These are phyloP conservation scores for Didymella pinodella DNA, from an alignment of 2,329 filamentous ascomycete genomes.

Conservation along the genomic window DNA sequence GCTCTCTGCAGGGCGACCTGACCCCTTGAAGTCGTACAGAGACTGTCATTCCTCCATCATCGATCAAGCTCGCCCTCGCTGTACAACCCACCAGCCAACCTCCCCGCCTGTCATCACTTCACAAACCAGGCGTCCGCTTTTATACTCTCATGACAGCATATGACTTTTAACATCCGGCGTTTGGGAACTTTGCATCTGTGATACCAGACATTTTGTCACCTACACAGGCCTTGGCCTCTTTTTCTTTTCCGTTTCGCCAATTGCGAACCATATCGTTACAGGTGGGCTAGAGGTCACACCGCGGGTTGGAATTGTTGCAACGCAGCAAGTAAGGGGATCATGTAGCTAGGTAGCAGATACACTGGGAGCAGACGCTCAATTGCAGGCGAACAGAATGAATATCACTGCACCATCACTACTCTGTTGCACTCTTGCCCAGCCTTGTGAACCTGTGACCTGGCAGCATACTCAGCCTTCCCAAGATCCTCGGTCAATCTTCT, in stretches of 20 bases:
- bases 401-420: constrained; percentile 6
- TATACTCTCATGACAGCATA: constrained; percentile 44
- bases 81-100: constrained; percentile 12
- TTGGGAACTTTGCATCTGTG: constrained; percentile 42
- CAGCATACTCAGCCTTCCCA: background rate
- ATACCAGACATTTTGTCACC: constrained; percentile 51
- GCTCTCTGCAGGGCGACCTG: constrained; percentile 15
- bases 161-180: constrained; percentile 39
- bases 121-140: constrained; percentile 26
- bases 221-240: constrained; percentile 39
- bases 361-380: constrained; percentile 13
- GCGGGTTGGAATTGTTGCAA: constrained; percentile 16
- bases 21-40: constrained; percentile 10
- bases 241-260: constrained; percentile 22
- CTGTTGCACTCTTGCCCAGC: background rate
- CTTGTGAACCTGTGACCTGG: background rate
- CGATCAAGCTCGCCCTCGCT: constrained; percentile 6
- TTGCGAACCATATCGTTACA: constrained; percentile 13
- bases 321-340: constrained; percentile 16
- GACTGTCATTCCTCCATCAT: constrained; percentile 16
- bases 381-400: constrained; percentile 21
- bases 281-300: constrained; percentile 23
- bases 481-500: background rate
- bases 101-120: constrained; percentile 29
- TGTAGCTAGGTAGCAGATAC: constrained; percentile 17